A percentile compares a stretch with the other conserved stretches of the same genome.
Conservation (phyloP, 805 yeast species). For the Sugiyamaella americana region DNA sequence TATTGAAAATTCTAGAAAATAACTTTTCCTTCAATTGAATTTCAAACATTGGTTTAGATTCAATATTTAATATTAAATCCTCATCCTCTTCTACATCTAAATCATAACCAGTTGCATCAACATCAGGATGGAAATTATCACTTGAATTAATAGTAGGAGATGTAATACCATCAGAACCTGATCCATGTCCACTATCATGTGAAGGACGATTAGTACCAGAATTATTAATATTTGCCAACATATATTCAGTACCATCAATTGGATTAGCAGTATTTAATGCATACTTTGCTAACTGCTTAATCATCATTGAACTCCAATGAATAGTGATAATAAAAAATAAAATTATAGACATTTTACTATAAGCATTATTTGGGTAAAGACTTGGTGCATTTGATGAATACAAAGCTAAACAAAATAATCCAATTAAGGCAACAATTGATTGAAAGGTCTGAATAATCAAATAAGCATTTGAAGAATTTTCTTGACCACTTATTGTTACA, state of each 20-base stretch:
- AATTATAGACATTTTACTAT: slow-evolving; percentile 58
- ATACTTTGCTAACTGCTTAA: slow-evolving; percentile 44
- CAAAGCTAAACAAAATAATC: slow-evolving; percentile 50
- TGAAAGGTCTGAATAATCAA: slow-evolving; percentile 52
- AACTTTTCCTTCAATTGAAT: slow-evolving; percentile 14
- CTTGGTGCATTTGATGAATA: slow-evolving; percentile 55
- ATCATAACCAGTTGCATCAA: slow-evolving; percentile 3
- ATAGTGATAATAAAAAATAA: slow-evolving; percentile 46
- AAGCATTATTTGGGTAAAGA: slow-evolving; percentile 73
- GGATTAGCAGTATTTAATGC: slow-evolving; percentile 29
- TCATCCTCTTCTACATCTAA: slow-evolving; percentile 10
- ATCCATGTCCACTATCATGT: slow-evolving; percentile 23
- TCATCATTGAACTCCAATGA: slow-evolving; percentile 52
- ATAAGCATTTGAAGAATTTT: slow-evolving; percentile 45
- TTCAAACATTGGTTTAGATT: slow-evolving; percentile 7
- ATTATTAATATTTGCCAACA: slow-evolving; percentile 18
- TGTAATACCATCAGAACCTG: slow-evolving; percentile 2
- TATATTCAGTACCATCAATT: slow-evolving; percentile 29
- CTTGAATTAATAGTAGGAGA: background rate
- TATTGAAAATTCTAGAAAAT: slow-evolving; percentile 16
- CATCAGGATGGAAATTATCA: slow-evolving; percentile 5
- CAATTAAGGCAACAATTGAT: slow-evolving; percentile 39
- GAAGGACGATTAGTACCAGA: slow-evolving; percentile 17
- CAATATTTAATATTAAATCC: slow-evolving; percentile 4
- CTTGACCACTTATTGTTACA: slow-evolving; percentile 56